Conservation (phyloP, 257 asterid genomes). For the Petrea volubilis region DNA sequence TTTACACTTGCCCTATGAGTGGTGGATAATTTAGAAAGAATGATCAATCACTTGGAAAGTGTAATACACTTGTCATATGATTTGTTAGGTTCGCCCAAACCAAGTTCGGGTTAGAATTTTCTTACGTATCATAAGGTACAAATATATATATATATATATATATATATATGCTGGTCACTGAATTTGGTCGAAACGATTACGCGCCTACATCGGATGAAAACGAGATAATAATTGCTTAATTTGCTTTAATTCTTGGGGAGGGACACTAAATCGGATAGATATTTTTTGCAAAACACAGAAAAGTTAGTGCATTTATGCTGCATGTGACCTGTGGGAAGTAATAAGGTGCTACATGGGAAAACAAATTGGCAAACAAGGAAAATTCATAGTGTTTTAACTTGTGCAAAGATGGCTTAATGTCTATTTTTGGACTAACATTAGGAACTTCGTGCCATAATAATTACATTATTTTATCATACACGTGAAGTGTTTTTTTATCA, state of each 20-base stretch:
- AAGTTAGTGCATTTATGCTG: constrained; percentile 27
- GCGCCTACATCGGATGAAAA: constrained; percentile 25
- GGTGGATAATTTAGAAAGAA: too few species aligned
- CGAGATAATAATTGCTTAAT: too few species aligned
- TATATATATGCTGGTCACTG: too few species aligned
- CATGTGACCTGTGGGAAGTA: constrained; percentile 34
- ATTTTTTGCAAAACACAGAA: constrained; percentile 25
- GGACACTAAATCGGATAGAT: constrained; percentile 16
- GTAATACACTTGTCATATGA: too few species aligned
- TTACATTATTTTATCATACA: constrained; percentile 26
- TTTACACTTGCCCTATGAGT: too few species aligned
- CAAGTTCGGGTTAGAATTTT: too few species aligned
- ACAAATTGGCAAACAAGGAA: constrained; percentile 27
- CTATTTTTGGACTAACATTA: constrained; percentile 44
- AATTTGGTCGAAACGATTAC: neutral
- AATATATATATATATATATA: too few species aligned
- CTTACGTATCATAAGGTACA: too few species aligned
- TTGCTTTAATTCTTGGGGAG: constrained; percentile 8
- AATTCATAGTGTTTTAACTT: constrained; percentile 19
- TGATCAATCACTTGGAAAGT: too few species aligned
- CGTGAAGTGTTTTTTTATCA: constrained; percentile 35
- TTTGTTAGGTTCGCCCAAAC: too few species aligned
- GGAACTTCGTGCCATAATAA: constrained; percentile 38
- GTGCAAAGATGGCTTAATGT: constrained; percentile 15
- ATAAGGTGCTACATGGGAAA: neutral